phyloP scores from a whole-genome alignment of 208 protist genomes.

The Naegleria lovaniensis region DNA sequence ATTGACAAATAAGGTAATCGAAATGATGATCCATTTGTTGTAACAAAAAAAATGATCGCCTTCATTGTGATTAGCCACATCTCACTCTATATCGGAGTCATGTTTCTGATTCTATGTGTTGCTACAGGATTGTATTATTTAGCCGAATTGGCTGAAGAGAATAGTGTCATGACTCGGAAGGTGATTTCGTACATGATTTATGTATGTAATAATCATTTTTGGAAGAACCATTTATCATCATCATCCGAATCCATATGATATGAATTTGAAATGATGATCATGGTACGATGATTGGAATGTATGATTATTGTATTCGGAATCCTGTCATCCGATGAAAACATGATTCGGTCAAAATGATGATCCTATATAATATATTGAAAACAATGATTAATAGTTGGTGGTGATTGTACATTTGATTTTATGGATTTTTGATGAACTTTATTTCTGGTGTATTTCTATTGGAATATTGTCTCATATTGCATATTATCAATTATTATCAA shows the following conservation, averaged over 20 bases:
- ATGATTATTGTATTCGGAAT: no score
- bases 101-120: constrained; percentile 3
- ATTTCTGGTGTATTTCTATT: neutral
- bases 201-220: no score
- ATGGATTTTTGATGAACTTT: constrained; percentile 12
- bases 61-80: constrained; percentile 3
- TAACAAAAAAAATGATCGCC: constrained; percentile 10
- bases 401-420: neutral
- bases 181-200: neutral
- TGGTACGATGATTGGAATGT: no score
- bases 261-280: no score
- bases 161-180: constrained; percentile 22
- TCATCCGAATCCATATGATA: no score
- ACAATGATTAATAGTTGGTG: neutral
- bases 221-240: no score
- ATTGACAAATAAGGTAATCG: no score
- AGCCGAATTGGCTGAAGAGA: constrained; percentile 26
- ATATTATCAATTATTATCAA: constrained; percentile 12
- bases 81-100: neutral
- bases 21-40: neutral
- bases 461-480: constrained; percentile 13
- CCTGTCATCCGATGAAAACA: no score
- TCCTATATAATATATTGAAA: no score
- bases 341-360: no score
- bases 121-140: constrained; percentile 30